phyloP scores from a whole-genome alignment of 2,329 filamentous ascomycete genomes.

The Botryotinia calthae region DNA sequence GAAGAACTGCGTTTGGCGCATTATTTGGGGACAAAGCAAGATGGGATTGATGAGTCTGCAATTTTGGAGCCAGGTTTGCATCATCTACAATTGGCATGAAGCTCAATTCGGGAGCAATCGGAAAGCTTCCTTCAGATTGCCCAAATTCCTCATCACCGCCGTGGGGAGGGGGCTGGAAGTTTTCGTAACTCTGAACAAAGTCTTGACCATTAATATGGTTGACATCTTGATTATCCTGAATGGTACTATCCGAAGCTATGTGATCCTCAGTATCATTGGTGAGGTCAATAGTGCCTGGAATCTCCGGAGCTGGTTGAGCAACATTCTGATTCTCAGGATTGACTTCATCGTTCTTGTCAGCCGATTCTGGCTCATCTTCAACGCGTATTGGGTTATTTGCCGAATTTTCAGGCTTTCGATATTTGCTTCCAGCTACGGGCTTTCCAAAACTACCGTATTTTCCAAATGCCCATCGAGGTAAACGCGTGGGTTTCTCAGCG shows the following conservation, averaged over 20 bases:
- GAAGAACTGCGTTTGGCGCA: background rate
- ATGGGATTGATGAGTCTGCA: background rate
- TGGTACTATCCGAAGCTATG: accelerated
- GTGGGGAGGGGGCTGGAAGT: no score
- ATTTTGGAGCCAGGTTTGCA: accelerated
- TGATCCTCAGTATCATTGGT: accelerated
- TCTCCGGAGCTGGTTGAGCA: background rate
- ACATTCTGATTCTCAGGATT: background rate
- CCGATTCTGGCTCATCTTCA: accelerated
- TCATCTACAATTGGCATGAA: accelerated
- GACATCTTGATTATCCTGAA: background rate
- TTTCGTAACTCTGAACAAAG: background rate
- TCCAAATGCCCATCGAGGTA: background rate
- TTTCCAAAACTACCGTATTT: background rate
- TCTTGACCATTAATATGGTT: background rate
- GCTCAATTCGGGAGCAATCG: background rate
- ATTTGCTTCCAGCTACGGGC: background rate
- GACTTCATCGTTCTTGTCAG: background rate
- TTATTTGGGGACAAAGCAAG: background rate
- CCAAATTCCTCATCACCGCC: no score
- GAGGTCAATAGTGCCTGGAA: background rate
- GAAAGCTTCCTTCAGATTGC: no score
- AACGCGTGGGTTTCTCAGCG: background rate
- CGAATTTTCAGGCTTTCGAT: background rate
- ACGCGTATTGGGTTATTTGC: accelerated